Base-by-base conservation (phyloP, 345 rosid species). In the Citrus unshiu region DNA sequence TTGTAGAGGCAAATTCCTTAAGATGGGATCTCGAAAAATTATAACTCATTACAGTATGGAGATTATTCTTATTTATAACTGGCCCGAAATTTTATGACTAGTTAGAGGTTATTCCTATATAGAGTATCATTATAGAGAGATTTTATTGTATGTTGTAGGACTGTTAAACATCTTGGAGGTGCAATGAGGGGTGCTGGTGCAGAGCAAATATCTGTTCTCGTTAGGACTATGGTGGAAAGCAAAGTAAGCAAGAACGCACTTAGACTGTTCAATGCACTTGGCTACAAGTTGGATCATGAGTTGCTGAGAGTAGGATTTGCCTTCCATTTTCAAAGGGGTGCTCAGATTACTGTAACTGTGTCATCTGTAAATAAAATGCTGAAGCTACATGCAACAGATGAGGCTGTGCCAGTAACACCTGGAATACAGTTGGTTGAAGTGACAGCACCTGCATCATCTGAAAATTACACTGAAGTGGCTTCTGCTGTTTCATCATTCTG, bases 341-440 rank as follows among this genome's bases (percentile, higher is more conserved):
- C 91, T 34, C 88, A 81, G 76, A 95, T 95, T 32, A 89, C 91
- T 6, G 91, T 96, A 57, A 89, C 93, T 27, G 97, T 96, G 5
- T 92, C 99, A 46, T 96, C 93, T 1, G 83, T 96, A 46, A 94
- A 88, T 77, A 96, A 89, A 86, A 94, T 94, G 98, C 85, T 84
- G 30, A 96, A 91, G 80, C 70, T 91, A 30, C 98, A 94, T 76
- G 95, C 98, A 24, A 91, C 90, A 0, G 97, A 94, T 65, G 99
- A 96, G 75, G 97, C 98, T 46, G 87, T 94, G 43, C 94, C 98
- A 0, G 97, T 94, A 57, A 94, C 98, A 2, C 99, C 94, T 12
- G 98, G 99, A n/a, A 94, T 96, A 81, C 97, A 96, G 89, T 79
- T 96, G 69, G 99, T 96, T 34, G 99, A 94, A 83, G 98, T 94